These are phyloP conservation scores for Candida chilensis DNA, from an alignment of 805 yeast species.

Conservation along the genomic window DNA sequence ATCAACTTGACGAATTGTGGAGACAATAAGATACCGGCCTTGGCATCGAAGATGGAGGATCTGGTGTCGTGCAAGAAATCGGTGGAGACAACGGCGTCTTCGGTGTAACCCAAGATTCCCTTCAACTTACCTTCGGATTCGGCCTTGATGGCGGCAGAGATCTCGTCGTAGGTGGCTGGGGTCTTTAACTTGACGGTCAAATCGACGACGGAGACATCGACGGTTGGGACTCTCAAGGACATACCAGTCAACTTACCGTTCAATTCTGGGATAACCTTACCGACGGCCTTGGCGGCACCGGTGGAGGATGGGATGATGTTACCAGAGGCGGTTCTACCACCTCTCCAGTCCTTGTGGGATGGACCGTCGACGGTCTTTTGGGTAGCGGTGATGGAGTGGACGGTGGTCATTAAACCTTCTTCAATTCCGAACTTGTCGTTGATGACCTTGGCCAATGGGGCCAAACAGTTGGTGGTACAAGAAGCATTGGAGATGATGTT, in stretches of 20 bases:
- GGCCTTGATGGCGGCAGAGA: slow-evolving; percentile 65
- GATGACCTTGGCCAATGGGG: slow-evolving; percentile 87
- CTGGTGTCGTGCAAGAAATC: slow-evolving; percentile 79
- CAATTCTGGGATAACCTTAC: slow-evolving; percentile 86
- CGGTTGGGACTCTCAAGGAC: slow-evolving; percentile 91
- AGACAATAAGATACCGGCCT: slow-evolving; percentile 83
- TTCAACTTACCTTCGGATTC: slow-evolving; percentile 71
- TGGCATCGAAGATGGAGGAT: slow-evolving; percentile 86
- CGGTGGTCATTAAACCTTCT: slow-evolving; percentile 94
- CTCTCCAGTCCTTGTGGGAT: slow-evolving; percentile 97
- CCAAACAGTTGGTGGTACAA: slow-evolving; percentile 93
- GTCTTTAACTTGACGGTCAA: slow-evolving; percentile 77
- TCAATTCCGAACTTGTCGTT: slow-evolving; percentile 81
- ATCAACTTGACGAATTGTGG: slow-evolving; percentile 85
- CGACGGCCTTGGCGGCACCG: slow-evolving; percentile 97
- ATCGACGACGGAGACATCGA: slow-evolving; percentile 90
- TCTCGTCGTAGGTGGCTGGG: slow-evolving; percentile 75
- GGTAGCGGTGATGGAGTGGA: slow-evolving; percentile 93
- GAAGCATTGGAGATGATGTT: slow-evolving; percentile 85
- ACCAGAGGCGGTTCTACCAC: slow-evolving; percentile 94
- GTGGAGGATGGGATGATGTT: slow-evolving; percentile 94
- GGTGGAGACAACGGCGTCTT: slow-evolving; percentile 85
- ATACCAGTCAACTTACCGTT: slow-evolving; percentile 93
- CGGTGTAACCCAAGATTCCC: slow-evolving; percentile 86
- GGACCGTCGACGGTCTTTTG: slow-evolving; percentile 97